Evolutionary conservation across 768 basidiomycete genomes (phyloP), one percentile per base, ranked within the genome.

Genomic region (Amanita polypyramis): DNA sequence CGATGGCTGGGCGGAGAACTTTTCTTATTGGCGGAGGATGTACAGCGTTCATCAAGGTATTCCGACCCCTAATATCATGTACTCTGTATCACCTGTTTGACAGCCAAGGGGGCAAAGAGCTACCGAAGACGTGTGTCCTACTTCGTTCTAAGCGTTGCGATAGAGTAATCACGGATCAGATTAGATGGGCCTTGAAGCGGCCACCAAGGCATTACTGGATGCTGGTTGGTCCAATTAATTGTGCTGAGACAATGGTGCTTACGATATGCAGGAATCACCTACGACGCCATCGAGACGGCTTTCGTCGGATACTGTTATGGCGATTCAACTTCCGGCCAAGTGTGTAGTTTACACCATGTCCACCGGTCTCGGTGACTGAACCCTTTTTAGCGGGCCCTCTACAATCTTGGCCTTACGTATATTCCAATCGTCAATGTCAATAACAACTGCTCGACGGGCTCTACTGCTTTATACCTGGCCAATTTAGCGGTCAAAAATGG

Each of bases 391-490:
- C 73, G 87, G 12, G 79, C 86, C 5, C 68, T 92, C 15, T 92
- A 91, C 64, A 82, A 80, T 59, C 78, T 91, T 35, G 89, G 89
- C 15, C 72, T 91, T 61, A 91, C 88, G 0, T 72, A 79, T 29
- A 90, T 92, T 50, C 88, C 89, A 0, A 81, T 92, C 57, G 74
- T 82, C 43, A 92, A 91, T 55, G 85, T 91, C 36, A 90, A 88
- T 69, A 91, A 91, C 65, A 87, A 87, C 62, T 90, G 88, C 57
- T 82, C 87, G 3, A 88, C 88, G 0, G 88, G 87, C 3, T 83
- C 82, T 43, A 74, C 84, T 0, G 87, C 90, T 4, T 70, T 92
- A 17, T 86, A 75, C 61, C 75, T 84, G 39, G 85, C 83, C 5
- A 83, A 82, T 54, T 79, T 73, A 19, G 71, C 76, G 7, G 77